Percentiles rank a stretch among this genome's conserved stretches.
Conservation (phyloP, 2,329 filamentous ascomycete genomes). For the Aspergillus texensis region DNA sequence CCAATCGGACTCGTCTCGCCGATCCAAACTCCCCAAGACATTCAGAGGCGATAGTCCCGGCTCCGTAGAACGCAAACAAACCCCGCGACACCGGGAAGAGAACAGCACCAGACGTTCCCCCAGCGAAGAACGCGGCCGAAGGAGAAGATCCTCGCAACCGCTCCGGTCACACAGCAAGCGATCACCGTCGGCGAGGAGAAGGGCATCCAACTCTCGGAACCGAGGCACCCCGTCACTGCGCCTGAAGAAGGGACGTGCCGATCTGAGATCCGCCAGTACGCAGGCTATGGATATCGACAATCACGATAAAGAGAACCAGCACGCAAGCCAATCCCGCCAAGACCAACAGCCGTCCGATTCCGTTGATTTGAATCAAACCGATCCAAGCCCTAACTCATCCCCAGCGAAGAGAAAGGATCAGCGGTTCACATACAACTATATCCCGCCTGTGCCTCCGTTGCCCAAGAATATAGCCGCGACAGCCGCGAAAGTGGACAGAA, state of each 20-base stretch:
- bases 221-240: constrained; percentile 24
- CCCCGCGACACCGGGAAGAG: constrained; percentile 5
- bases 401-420: constrained; percentile 19
- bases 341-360: constrained; percentile 16
- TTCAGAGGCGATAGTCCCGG: constrained; percentile 36
- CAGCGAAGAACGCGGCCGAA: constrained; percentile 18
- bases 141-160: constrained; percentile 18
- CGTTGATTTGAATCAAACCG: constrained; percentile 16
- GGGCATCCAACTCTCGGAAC: constrained; percentile 26
- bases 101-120: constrained; percentile 7
- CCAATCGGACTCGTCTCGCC: constrained; percentile 24
- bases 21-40: constrained; percentile 35
- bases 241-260: constrained; percentile 26
- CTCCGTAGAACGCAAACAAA: constrained; percentile 36
- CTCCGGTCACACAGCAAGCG: constrained; percentile 22
- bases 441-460: constrained; percentile 45
- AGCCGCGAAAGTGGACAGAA: constrained; percentile 30
- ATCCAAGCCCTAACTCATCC: constrained; percentile 19
- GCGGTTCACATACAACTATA: constrained; percentile 30
- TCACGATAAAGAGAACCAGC: constrained; percentile 21
- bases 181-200: constrained; percentile 18
- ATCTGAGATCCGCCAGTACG: constrained; percentile 24
- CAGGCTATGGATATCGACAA: constrained; percentile 2
- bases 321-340: constrained; percentile 2
- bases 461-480: constrained; percentile 36